Base-by-base conservation (phyloP, 179 eudicot genomes). In the Spinacia oleracea region DNA sequence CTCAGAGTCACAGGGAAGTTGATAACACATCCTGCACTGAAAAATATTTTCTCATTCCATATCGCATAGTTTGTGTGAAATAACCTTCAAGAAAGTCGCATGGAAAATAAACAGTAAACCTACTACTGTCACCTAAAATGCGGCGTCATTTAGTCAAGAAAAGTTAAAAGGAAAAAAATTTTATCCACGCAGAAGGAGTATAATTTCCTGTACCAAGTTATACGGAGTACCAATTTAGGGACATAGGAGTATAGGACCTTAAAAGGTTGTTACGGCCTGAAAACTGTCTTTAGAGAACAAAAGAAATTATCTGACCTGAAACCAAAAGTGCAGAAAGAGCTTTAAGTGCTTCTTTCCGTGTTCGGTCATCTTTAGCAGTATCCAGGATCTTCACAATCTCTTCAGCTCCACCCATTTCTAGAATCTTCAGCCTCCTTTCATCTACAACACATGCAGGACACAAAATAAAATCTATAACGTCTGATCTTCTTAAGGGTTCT, bases 361-460 rank as follows among this genome's bases (percentile, higher is more conserved):
- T 96, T 15, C 69, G 70, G 81, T 93, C 97, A 81, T 96, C 99
- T 78, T 89, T 90, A 72, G 98, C 98, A 76, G 86, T 72, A 55
- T 78, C 85, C 68, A 96, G 83, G 97, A 96, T 93, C 60, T 85
- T 91, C 76, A 96, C 85, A 82, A 96, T 97, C 83, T 89, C 87
- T 82, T 84, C 84, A 48, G 88, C 97, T 70, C 96, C 99, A 43
- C 99, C 98, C 83, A 96, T 63, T 85, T 91, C 98, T 70, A 96
- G 83, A 80, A 96, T 91, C 86, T 89, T 93, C 92, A 89, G 88
- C 83, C 99, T 89, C 76, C 90, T 93, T 81, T 86, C 90, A 83
- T 96, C 99, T 95, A 80, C 58, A 60, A 70, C 62, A 42, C 29
- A 75, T 53, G 45, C 69, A 38, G 63, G 67, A 32, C 50, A 38